Evolutionary conservation across 2,329 filamentous ascomycete genomes (phyloP), one percentile per base, ranked within the genome.

Genomic region (Kalaharituber pfeilii): DNA sequence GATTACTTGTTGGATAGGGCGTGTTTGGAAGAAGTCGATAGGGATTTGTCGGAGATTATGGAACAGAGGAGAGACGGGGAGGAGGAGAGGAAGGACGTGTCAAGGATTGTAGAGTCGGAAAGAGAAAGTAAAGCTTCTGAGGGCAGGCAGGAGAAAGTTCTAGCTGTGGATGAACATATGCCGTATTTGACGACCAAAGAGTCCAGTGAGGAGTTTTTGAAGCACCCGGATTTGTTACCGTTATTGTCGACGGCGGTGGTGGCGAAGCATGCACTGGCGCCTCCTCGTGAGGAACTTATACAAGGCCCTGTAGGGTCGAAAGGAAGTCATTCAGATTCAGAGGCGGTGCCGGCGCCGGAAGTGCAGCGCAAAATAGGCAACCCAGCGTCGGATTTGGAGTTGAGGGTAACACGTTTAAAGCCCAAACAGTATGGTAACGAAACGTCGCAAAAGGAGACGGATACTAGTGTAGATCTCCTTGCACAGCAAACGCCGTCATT

Each of bases 331-430:
- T 33, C 29, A 33, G 29, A 33, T 33, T 33, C 29, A 8, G 29
- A n/a, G 29, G 29, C 8, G 8, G 29, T n/a, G 29, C 8, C n/a
- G 29, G 29, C n/a, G 8, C 29, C 29, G 8, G 29, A n/a, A 33
- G 29, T n/a, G 8, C 8, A 33, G 29, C 8, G n/a, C 8, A n/a
- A 33, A 33, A 33, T n/a, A n/a, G n/a, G 29, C 8, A 33, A 33
- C 8, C 8, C n/a, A 33, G n/a, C 8, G 29, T 8, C 8, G 8
- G 8, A 33, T 8, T 33, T n/a, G 18, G 39, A 24, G 39, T 45
- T 45, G 39, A 45, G 39, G 39, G 39, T 45, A 45, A 45, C 39
- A 36, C n/a, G n/a, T n/a, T n/a, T n/a, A n/a, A n/a, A n/a, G n/a
- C n/a, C n/a, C n/a, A n/a, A n/a, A n/a, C n/a, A n/a, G n/a, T n/a